phyloP scores from a whole-genome alignment of 176 grass and related monocot genomes.

The Chrysopogon serrulatus region DNA sequence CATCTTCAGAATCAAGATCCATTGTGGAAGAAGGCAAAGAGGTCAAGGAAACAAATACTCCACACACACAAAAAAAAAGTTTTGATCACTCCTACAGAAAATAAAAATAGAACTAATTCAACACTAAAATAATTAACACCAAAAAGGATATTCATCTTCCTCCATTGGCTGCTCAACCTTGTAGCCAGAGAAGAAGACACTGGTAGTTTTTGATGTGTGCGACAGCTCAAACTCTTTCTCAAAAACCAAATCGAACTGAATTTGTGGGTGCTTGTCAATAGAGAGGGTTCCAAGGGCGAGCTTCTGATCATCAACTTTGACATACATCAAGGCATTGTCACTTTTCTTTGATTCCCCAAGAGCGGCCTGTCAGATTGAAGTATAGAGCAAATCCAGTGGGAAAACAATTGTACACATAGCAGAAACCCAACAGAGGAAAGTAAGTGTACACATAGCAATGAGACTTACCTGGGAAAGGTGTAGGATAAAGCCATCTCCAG shows the following conservation, averaged over 20 bases:
- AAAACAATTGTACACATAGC: not conserved
- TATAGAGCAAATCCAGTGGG: not conserved
- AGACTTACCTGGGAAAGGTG: slow-evolving; percentile 75
- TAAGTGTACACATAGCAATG: not conserved
- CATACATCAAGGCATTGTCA: slow-evolving; percentile 47
- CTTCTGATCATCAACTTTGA: slow-evolving; percentile 56
- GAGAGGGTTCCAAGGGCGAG: slow-evolving; percentile 72
- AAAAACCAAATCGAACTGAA: slow-evolving; percentile 79
- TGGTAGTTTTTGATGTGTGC: slow-evolving; percentile 68
- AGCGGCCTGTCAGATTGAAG: slow-evolving; percentile 34
- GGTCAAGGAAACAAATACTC: slow-evolving; percentile 28
- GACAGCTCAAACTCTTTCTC: slow-evolving; percentile 93
- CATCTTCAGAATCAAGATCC: slow-evolving; percentile 42
- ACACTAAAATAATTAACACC: not conserved
- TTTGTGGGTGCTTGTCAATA: slow-evolving; percentile 50
- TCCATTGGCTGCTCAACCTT: slow-evolving; percentile 41
- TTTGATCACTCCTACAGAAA: not conserved
- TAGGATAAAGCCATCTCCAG: slow-evolving; percentile 56
- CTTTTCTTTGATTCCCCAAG: slow-evolving; percentile 68
- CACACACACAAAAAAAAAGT: not conserved
- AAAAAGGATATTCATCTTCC: slow-evolving; percentile 62
- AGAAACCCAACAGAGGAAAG: not conserved
- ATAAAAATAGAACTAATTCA: not conserved
- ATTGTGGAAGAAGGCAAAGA: slow-evolving; percentile 11
- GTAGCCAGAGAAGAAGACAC: slow-evolving; percentile 75